Evolutionary conservation across 352 stramenopile species (phyloP), one percentile per base, ranked within the genome.

Genomic region (Globisporangium cylindrosporum): DNA sequence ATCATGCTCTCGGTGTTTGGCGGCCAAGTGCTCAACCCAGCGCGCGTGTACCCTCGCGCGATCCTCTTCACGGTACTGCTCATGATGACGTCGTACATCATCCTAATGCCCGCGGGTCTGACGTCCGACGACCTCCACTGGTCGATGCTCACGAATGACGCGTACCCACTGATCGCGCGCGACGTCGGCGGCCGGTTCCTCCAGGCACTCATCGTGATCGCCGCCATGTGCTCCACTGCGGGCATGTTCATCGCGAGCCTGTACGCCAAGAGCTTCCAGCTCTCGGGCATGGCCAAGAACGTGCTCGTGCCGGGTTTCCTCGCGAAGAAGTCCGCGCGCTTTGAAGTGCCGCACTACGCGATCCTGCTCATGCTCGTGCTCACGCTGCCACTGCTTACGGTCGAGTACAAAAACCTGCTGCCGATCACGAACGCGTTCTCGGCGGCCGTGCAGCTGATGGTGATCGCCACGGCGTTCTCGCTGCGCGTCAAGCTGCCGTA

Each of bases 391-490:
- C 66, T 92, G 10, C 34, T 89, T 34, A 73, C 64, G 36, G 29
- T 90, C 48, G 82, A 88, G 57, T 94, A 94, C 59, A 68, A 94
- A 29, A 76, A 80, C 51, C 77, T 96, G 54, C 62, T 98, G 5
- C 78, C 88, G 18, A 84, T 98, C 72, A 82, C 97, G 20, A 98
- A 98, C 74, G 89, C 95, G 8, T 94, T 96, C 65, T 97, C 96
- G 51, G 82, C 86, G 15, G 76, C 88, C 22, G 74, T 88, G 15
- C 75, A 98, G 51, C 49, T 98, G 4, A 70, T 98, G 36, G 94
- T 98, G 64, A 97, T 98, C 68, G 77, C 74, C 14, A 86, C 95
- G 0, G 90, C 96, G 75, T 79, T 98, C 58, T 88, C 94, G 34
- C 77, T 99, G 8, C 87, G 96, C 4, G 65, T 86, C 6, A 82